phyloP scores from a whole-genome alignment of 345 rosid genomes.

The Jatropha curcas region DNA sequence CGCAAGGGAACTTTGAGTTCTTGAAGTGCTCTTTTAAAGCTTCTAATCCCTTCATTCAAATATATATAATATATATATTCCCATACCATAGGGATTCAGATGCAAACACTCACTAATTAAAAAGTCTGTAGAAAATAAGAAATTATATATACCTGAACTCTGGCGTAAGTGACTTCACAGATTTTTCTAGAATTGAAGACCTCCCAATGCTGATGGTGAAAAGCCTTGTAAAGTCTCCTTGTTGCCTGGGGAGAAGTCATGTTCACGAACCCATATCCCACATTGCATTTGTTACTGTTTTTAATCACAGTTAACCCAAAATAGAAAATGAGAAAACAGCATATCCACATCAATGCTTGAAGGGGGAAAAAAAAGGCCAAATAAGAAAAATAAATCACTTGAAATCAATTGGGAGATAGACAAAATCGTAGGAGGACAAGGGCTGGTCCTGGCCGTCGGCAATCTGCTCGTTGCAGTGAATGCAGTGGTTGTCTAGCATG shows the following conservation, averaged over 20 bases:
- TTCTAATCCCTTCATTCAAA: slow-evolving; percentile 69
- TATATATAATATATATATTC: not conserved
- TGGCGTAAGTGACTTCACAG: slow-evolving; percentile 86
- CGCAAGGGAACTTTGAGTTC: slow-evolving; percentile 76
- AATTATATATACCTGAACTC: slow-evolving; percentile 62
- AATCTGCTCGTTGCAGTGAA: slow-evolving; percentile 78
- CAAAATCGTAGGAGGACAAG: slow-evolving; percentile 81
- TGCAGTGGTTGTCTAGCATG: slow-evolving; percentile 89
- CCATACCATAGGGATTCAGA: too few relatives aligned
- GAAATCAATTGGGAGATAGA: slow-evolving; percentile 95
- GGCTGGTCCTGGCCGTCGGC: slow-evolving; percentile 47
- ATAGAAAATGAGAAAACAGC: not conserved
- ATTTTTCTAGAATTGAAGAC: slow-evolving; percentile 74
- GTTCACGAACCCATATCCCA: slow-evolving; percentile 98
- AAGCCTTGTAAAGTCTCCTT: slow-evolving; percentile 73
- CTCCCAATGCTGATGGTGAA: slow-evolving; percentile 79
- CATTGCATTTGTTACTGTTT: slow-evolving; percentile 84
- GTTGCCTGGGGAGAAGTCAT: slow-evolving; percentile 88
- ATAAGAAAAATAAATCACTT: slow-evolving; percentile 40
- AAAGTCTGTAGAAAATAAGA: not conserved
- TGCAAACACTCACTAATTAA: too few relatives aligned
- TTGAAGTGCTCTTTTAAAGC: slow-evolving; percentile 80
- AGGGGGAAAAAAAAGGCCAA: not conserved
- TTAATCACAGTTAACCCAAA: not conserved
- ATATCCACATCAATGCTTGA: not conserved